These are phyloP conservation scores for Alternaria tenuissima DNA, from an alignment of 2,329 filamentous ascomycete species.

Conservation along the genomic window DNA sequence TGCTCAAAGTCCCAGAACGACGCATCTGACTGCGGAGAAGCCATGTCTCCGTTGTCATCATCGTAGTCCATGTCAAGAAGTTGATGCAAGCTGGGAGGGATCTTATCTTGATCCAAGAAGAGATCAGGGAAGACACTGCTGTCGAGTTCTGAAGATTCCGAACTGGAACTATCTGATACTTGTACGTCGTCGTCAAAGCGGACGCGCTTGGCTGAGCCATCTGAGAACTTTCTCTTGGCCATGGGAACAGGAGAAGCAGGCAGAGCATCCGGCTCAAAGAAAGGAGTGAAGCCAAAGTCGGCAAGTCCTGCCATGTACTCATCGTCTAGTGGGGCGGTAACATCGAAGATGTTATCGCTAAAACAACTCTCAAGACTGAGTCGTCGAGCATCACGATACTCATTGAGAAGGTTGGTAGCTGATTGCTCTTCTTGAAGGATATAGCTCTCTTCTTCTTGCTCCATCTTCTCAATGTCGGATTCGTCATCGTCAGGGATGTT, in stretches of 20 bases:
- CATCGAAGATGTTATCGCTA: constrained; percentile 46
- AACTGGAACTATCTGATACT: constrained; percentile 65
- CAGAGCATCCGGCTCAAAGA: constrained; percentile 52
- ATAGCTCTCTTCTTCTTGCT: constrained; percentile 78
- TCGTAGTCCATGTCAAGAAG: constrained; percentile 70
- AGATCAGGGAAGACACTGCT: constrained; percentile 78
- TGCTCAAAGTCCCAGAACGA: constrained; percentile 71
- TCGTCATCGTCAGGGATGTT: constrained; percentile 78
- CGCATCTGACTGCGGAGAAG: constrained; percentile 48
- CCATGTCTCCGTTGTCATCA: constrained; percentile 58
- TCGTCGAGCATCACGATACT: constrained; percentile 46
- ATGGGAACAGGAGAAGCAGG: constrained; percentile 52
- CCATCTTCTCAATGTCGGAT: constrained; percentile 80
- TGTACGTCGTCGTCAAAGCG: constrained; percentile 74
- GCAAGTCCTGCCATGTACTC: constrained; percentile 34
- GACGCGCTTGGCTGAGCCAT: constrained; percentile 67
- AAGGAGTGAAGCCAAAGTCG: constrained; percentile 47
- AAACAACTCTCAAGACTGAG: constrained; percentile 45
- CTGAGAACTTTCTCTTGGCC: constrained; percentile 48
- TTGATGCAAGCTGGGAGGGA: constrained; percentile 75
- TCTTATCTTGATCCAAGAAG: constrained; percentile 76
- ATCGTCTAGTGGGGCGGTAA: constrained; percentile 39
- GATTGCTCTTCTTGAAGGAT: constrained; percentile 62
- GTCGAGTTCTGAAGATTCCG: constrained; percentile 62
- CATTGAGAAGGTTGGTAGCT: constrained; percentile 39